Evolutionary conservation across 179 eudicot species (phyloP).

Genomic region (Silene noctiflora): DNA sequence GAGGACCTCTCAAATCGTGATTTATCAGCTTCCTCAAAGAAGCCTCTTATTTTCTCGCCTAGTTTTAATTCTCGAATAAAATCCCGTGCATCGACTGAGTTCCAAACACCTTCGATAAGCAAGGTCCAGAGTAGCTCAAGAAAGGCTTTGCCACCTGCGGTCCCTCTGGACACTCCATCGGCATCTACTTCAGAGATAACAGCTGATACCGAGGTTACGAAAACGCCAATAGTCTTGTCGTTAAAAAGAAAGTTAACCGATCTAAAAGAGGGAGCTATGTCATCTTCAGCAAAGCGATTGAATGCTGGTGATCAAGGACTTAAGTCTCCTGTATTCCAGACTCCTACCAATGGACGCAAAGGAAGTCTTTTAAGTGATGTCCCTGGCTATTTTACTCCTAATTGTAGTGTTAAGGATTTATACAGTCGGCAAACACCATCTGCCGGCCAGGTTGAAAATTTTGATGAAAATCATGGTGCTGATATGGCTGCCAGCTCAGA

Average conservation of each 20-base stretch:
- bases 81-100: conserved; percentile 33
- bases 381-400: conserved; percentile 45
- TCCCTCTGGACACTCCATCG: conserved; percentile 40
- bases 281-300: conserved; percentile 51
- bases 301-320: conserved; percentile 55
- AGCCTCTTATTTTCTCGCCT: conserved; percentile 52
- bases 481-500: conserved; percentile 52
- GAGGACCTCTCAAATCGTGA: conserved; percentile 45
- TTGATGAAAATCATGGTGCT: conserved; percentile 47
- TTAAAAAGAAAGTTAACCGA: conserved; percentile 83
- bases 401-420: conserved; percentile 46
- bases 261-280: conserved; percentile 42
- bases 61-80: conserved; percentile 41
- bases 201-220: conserved; percentile 46
- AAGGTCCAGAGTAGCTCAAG: conserved; percentile 35
- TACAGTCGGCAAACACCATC: conserved; percentile 36
- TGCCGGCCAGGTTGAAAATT: conserved; percentile 32
- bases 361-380: conserved; percentile 52
- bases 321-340: conserved; percentile 58
- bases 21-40: conserved; percentile 48
- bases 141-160: conserved; percentile 33
- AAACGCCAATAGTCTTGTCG: conserved; percentile 74
- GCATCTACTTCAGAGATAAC: conserved; percentile 33
- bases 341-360: conserved; percentile 58
- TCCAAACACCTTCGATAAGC: conserved; percentile 39